Percentiles rank a stretch among this genome's conserved stretches.
Conservation (phyloP, 2,329 filamentous ascomycete species). For the Trichophyton benhamiae region DNA sequence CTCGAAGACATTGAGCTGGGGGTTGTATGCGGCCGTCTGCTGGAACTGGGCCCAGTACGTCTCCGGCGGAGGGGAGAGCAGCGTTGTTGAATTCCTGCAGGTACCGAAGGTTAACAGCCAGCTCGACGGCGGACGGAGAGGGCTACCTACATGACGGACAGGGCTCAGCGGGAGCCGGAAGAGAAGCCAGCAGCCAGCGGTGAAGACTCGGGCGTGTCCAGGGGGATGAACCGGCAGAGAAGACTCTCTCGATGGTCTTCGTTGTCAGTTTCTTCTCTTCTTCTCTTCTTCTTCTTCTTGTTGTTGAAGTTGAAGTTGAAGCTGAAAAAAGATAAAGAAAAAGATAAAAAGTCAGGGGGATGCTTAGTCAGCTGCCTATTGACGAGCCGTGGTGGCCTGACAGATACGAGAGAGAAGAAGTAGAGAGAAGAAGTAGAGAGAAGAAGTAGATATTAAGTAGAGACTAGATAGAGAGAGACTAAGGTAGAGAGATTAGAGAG, state of each 20-base stretch:
- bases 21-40: slow-evolving; percentile 59
- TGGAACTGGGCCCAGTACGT: slow-evolving; percentile 56
- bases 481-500: neutral
- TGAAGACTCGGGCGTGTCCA: neutral
- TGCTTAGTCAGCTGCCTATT: neutral
- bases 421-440: neutral
- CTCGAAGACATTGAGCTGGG: slow-evolving; percentile 76
- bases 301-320: neutral
- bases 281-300: no score
- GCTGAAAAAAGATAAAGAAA: neutral
- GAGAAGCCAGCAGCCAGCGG: neutral
- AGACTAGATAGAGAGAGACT: neutral
- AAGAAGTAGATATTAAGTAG: neutral
- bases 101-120: neutral
- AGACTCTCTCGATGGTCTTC: no score
- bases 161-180: neutral
- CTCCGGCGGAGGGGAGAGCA: slow-evolving; percentile 28
- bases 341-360: neutral
- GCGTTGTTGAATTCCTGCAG: slow-evolving; percentile 37
- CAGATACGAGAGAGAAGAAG: neutral
- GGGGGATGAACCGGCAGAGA: no score
- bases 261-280: neutral
- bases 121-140: slow-evolving; percentile 3
- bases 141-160: neutral
- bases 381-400: neutral